Conservation (phyloP, 768 basidiomycete genomes). For the Termitomyces sp. region DNA sequence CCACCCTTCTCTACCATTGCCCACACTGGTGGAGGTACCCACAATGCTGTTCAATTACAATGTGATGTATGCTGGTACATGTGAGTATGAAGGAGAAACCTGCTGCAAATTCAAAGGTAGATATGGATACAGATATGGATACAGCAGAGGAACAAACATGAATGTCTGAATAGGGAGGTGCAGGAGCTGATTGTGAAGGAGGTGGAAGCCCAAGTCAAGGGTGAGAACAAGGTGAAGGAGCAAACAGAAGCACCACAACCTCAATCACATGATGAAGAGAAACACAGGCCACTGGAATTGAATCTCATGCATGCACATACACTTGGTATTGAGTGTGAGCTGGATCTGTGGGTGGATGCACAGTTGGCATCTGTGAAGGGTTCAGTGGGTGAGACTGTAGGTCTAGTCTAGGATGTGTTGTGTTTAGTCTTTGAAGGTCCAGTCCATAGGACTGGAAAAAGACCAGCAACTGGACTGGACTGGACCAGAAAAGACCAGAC, state of each 20-base stretch:
- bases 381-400: too few relatives aligned
- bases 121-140: too few relatives aligned
- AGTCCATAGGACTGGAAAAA: too few relatives aligned
- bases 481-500: too few relatives aligned
- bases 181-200: neutral
- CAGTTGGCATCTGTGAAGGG: neutral
- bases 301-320: neutral
- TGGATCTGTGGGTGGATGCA: neutral
- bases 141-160: too few relatives aligned
- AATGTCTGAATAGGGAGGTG: too few relatives aligned
- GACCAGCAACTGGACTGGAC: too few relatives aligned
- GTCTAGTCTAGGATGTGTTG: neutral
- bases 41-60: slow-evolving; percentile 6
- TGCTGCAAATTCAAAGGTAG: neutral
- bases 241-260: neutral
- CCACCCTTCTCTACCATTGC: neutral
- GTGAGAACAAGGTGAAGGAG: neutral
- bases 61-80: neutral
- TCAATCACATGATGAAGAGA: neutral
- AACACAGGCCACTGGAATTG: neutral
- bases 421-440: too few relatives aligned
- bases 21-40: slow-evolving; percentile 2
- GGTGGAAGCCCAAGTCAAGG: too few relatives aligned
- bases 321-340: neutral
- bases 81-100: neutral